A percentile compares a stretch with the other conserved stretches of the same genome.
Evolutionary conservation across 768 basidiomycete species (phyloP).

Genomic region (Tulasnella sp.): DNA sequence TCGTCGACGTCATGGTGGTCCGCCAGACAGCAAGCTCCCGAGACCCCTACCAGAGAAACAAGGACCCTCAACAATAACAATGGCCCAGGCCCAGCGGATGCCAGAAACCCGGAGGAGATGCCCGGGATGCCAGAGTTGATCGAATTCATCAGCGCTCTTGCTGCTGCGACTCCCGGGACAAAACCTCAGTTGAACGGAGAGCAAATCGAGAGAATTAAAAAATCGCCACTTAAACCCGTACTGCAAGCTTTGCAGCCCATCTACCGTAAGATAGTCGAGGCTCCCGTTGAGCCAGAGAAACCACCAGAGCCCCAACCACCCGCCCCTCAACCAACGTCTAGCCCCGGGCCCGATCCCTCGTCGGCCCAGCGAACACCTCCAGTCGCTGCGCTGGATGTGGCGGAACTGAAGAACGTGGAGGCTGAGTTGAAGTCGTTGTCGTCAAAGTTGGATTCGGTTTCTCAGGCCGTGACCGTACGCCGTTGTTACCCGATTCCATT

Average conservation of each 20-base stretch:
- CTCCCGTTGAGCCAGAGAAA: neutral
- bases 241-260: neutral
- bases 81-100: no score
- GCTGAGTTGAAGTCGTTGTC: neutral
- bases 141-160: neutral
- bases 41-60: no score
- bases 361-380: no score
- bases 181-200: neutral
- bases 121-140: no score
- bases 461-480: neutral
- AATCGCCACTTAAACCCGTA: neutral
- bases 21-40: no score
- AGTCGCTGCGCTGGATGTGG: no score
- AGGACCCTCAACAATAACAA: no score
- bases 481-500: neutral
- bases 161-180: neutral
- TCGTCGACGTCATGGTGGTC: no score
- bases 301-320: neutral
- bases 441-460: neutral
- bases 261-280: neutral
- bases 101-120: no score
- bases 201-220: neutral
- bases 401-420: no score
- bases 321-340: neutral
- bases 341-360: neutral